Evolutionary conservation across 2,329 filamentous ascomycete genomes (phyloP), one percentile per base, ranked within the genome.

Genomic region (Pseudogymnoascus sp.): DNA sequence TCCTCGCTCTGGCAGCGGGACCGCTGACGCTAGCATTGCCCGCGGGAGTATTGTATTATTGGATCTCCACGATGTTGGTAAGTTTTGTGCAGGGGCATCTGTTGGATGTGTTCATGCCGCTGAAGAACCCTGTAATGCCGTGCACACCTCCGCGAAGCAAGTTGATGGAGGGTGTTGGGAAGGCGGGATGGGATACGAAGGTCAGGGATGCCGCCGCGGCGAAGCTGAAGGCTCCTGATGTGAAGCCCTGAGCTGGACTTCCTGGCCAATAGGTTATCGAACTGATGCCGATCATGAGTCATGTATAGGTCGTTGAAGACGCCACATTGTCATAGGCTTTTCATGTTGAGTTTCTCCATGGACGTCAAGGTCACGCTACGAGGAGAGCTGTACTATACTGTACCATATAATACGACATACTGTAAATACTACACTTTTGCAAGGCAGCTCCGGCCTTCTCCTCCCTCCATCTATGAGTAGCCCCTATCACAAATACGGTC

Each of bases 31-130:
- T 75, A 25, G 68, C 76, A 37, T 71, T 80, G 64, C 80, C 80
- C 4, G 70, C 71, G 28, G 79, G 76, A 0, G 71, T 82, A 63
- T 67, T 81, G 68, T 66, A 81, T 5, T 82, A 82, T 67, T 82
- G 80, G 80, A 77, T 80, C 33, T 75, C 73, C 3, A 80, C 77
- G 63, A 74, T 74, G 28, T 70, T 74, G 63, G 65, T 77, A 45
- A 78, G 77, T 41, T 77, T 73, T 33, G 60, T 74, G 14, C 79
- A 81, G 67, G 71, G 69, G 3, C 65, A 67, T 61, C 23, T 78
- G 16, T 63, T 81, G 65, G 72, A 77, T 21, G 75, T 71, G 59
- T 69, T 75, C 25, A 74, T 79, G 71, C 75, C 76, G 21, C 63
- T 72, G 3, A 73, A 69, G 25, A 66, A 67, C 28, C 69, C 71